Percentiles rank a stretch among this genome's conserved stretches.
Conservation (phyloP, 176 grass and related monocot species). For the Cenchrus purpureus region DNA sequence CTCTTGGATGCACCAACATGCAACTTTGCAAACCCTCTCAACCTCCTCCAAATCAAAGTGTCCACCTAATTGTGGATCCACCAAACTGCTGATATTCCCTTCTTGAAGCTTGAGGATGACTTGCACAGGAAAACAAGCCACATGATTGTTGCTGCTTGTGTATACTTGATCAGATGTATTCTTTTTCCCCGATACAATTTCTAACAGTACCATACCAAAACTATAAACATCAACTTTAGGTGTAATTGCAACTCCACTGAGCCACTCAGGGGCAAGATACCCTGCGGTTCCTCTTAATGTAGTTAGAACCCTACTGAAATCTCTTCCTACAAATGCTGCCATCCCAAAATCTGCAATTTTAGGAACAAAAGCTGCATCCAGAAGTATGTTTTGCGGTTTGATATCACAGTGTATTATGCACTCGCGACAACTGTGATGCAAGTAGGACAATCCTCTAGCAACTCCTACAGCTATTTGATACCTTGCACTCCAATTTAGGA, state of each 20-base stretch:
- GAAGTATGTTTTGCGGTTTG: neutral
- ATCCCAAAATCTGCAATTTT: neutral
- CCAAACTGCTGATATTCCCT: neutral
- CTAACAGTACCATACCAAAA: neutral
- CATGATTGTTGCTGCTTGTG: neutral
- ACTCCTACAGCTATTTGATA: neutral
- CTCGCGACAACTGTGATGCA: neutral
- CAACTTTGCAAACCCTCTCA: neutral
- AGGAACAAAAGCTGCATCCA: neutral
- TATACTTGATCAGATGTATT: neutral
- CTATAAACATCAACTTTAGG: neutral
- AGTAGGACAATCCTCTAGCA: conserved; percentile 10
- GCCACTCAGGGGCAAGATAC: neutral
- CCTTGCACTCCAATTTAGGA: neutral
- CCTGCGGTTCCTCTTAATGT: neutral
- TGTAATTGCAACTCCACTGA: neutral
- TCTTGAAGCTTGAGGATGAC: neutral
- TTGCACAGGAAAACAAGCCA: neutral
- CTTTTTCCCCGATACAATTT: neutral
- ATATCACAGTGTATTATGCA: conserved; percentile 4
- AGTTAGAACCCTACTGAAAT: neutral
- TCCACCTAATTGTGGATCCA: neutral
- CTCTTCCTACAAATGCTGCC: neutral
- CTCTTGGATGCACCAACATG: conserved; percentile 4
- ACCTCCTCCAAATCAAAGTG: neutral